Evolutionary conservation across 2,329 filamentous ascomycete species (phyloP).

Genomic region (Sporothrix pallida): DNA sequence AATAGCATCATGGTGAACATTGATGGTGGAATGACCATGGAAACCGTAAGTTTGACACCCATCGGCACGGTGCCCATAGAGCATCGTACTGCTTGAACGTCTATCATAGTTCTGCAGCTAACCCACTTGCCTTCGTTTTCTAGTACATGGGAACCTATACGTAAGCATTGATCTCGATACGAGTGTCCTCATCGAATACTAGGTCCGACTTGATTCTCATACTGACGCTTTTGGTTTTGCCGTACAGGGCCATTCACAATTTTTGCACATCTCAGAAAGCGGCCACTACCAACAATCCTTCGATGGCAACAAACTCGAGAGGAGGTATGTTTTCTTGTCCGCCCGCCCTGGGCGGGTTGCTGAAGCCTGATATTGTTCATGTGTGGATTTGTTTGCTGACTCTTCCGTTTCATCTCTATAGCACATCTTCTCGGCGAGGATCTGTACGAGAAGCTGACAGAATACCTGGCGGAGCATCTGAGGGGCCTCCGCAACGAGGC

Average conservation of each 20-base stretch:
- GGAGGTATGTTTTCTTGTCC: constrained; percentile 24
- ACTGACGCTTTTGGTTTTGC: constrained; percentile 46
- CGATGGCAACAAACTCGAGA: not conserved
- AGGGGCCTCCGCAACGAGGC: constrained; percentile 72
- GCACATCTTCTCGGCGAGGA: constrained; percentile 96
- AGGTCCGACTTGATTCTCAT: not conserved
- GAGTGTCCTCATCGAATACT: too few species aligned
- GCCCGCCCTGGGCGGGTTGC: not conserved
- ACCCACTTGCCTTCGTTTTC: constrained; percentile 34
- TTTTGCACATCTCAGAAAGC: constrained; percentile 96
- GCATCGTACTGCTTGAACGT: not conserved
- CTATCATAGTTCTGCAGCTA: not conserved
- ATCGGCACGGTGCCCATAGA: not conserved
- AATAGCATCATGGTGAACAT: constrained; percentile 92
- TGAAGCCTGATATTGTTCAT: not conserved
- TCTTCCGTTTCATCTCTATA: constrained; percentile 45
- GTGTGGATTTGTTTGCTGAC: not conserved
- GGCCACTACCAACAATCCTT: not conserved
- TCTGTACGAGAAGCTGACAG: constrained; percentile 87
- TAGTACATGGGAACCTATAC: constrained; percentile 97
- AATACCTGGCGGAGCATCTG: constrained; percentile 82
- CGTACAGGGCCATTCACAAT: constrained; percentile 83
- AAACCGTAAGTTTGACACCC: constrained; percentile 63
- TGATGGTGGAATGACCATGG: constrained; percentile 91
- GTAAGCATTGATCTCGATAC: constrained; percentile 51